Conservation (phyloP, 116 monocot species). For the Cymodocea nodosa region DNA sequence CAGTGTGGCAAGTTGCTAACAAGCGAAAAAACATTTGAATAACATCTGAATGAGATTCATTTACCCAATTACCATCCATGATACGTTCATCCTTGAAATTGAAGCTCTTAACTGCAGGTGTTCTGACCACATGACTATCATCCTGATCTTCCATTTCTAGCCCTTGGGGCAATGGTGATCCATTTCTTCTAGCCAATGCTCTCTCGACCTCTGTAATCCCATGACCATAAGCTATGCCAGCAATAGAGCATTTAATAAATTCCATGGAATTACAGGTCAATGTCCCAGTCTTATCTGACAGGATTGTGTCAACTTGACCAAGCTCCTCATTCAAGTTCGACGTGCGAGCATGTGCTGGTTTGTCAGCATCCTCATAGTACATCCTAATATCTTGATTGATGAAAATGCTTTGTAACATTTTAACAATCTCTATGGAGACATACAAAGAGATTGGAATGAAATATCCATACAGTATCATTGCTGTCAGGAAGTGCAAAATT, state of each 20-base stretch:
- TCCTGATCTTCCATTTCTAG: constrained; percentile 8
- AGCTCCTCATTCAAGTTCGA: constrained; percentile 79
- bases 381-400: constrained; percentile 64
- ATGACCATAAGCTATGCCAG: constrained; percentile 58
- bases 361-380: constrained; percentile 77
- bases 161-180: constrained; percentile 18
- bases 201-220: constrained; percentile 79
- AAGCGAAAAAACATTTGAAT: constrained; percentile 48
- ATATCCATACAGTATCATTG: constrained; percentile 71
- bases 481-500: constrained; percentile 52
- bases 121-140: constrained; percentile 2
- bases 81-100: constrained; percentile 64
- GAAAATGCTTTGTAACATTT: constrained; percentile 70
- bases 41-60: constrained; percentile 29
- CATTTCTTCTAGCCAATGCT: constrained; percentile 59
- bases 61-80: constrained; percentile 56
- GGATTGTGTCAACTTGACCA: constrained; percentile 69
- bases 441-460: constrained; percentile 89
- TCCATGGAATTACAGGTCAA: constrained; percentile 91
- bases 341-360: constrained; percentile 71
- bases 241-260: constrained; percentile 81
- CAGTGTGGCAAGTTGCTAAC: constrained; percentile 74
- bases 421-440: constrained; percentile 81
- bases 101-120: constrained; percentile 52
- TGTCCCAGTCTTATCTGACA: constrained; percentile 86